Percentiles rank a stretch among this genome's conserved stretches.
Conservation (phyloP, 148 eudicot genomes). For the Rhododendron griersonianum region DNA sequence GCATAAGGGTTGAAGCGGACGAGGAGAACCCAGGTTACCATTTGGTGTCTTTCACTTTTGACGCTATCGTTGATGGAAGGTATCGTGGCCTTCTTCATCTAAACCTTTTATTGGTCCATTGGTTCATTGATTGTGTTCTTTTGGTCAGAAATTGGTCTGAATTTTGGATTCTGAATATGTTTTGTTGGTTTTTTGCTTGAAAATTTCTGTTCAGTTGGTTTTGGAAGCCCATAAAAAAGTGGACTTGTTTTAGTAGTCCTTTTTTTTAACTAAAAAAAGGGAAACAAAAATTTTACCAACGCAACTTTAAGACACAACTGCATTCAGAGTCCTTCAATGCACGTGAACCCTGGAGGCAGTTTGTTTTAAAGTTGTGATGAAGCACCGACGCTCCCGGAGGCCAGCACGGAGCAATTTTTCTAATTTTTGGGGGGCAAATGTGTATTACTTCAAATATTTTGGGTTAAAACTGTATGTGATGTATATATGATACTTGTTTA, state of each 20-base stretch:
- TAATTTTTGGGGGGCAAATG: no score
- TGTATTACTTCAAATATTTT: no score
- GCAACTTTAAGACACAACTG: no score
- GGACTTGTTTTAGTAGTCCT: background rate
- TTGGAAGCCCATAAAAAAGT: background rate
- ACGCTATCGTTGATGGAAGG: conserved; percentile 50
- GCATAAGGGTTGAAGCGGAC: conserved; percentile 38
- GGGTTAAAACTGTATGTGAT: no score
- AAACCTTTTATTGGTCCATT: background rate
- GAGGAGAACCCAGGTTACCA: conserved; percentile 20
- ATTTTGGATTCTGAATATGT: background rate
- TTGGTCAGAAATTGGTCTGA: background rate
- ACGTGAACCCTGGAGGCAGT: no score
- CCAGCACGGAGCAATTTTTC: no score
- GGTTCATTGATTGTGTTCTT: background rate
- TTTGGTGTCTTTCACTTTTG: conserved; percentile 48
- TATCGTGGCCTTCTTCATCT: conserved; percentile 10
- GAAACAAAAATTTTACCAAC: background rate
- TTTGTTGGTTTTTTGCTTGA: background rate
- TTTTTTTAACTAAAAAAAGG: background rate
- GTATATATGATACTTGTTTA: no score
- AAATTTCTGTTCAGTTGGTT: background rate
- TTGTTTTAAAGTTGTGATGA: no score
- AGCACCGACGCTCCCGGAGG: no score
- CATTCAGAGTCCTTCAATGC: no score